Base-by-base conservation (phyloP, 306 rosid species). In the Cucumis hystrix region DNA sequence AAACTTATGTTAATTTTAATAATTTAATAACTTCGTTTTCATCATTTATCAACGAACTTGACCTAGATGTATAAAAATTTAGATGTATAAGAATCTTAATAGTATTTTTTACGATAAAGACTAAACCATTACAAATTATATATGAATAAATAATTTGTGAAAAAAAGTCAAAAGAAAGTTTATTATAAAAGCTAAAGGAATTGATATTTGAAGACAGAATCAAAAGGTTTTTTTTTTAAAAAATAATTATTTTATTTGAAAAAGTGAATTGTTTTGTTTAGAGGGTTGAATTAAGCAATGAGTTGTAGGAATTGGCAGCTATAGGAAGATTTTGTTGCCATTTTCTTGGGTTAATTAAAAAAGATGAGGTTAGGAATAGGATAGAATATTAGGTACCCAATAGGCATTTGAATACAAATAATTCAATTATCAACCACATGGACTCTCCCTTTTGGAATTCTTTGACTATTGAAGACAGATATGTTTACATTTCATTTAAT, bases 351-450 rank as follows among this genome's bases (percentile, higher is more conserved):
- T 69, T 6, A 69, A 21, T 69, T 23, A 3, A 69, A 21, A 20
- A 69, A 39, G 74, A 8, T 20, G 74, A n/a, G 30, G 13, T 67
- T 67, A 67, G 75, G 56, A n/a, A 40, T 67, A 67, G 75, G 56
- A n/a, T 68, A 43, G 56, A 68, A 68, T 68, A 69, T 69, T 69
- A 69, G 75, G 75, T 69, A 69, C 37, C 55, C 11, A 68, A 7
- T 68, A 13, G 75, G 57, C 56, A 68, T 68, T 68, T 41, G 2
- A 68, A 39, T 66, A 66, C 13, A 66, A n/a, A 37, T 66, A 39
- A 39, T 66, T 40, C 33, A 40, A 10, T 67, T 39, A 67, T 67
- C 73, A n/a, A 40, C 35, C 74, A 67, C 74, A 67, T 67, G 52
- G 33, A 0, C 33, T 10, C 33, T 10, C 37, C 5, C 37, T 33